Evolutionary conservation across 306 rosid species (phyloP).

Genomic region (Hippophae gyantsensis): DNA sequence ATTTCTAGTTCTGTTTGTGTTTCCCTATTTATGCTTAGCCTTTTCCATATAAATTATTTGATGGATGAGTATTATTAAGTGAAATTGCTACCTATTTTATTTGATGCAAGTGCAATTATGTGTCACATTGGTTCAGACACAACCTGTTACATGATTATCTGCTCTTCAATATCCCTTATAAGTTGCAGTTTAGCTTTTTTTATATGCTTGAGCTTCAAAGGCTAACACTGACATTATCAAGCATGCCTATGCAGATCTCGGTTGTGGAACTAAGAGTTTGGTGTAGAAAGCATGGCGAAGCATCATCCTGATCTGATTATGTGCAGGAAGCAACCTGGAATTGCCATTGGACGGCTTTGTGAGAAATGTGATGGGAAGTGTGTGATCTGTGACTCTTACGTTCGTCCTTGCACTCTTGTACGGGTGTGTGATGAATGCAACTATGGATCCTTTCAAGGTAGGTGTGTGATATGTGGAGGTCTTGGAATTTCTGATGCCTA

Average conservation of each 20-base stretch:
- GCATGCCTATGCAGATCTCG: not conserved
- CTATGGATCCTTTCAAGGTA: slow-evolving; percentile 70
- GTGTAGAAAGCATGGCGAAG: slow-evolving; percentile 47
- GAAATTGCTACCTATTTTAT: no score
- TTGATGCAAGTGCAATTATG: no score
- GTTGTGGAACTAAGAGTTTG: slow-evolving; percentile 1
- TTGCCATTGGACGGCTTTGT: slow-evolving; percentile 71
- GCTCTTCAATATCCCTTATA: no score
- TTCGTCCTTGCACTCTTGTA: slow-evolving; percentile 85
- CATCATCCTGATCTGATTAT: slow-evolving; percentile 88
- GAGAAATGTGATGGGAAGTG: slow-evolving; percentile 91
- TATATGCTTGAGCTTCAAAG: no score
- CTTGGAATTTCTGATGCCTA: slow-evolving; percentile 88
- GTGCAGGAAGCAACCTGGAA: slow-evolving; percentile 90
- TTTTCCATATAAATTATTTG: no score
- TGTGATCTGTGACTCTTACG: slow-evolving; percentile 74
- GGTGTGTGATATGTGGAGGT: slow-evolving; percentile 88
- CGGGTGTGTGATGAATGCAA: slow-evolving; percentile 86
- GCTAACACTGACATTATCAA: not conserved
- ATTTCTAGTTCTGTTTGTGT: no score
- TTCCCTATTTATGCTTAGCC: no score
- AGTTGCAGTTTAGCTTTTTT: no score
- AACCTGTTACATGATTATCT: no score
- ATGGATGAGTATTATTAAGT: no score
- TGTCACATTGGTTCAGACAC: no score